Base-by-base conservation (phyloP, 139 green algal species). In the Zygnema cylindricum region DNA sequence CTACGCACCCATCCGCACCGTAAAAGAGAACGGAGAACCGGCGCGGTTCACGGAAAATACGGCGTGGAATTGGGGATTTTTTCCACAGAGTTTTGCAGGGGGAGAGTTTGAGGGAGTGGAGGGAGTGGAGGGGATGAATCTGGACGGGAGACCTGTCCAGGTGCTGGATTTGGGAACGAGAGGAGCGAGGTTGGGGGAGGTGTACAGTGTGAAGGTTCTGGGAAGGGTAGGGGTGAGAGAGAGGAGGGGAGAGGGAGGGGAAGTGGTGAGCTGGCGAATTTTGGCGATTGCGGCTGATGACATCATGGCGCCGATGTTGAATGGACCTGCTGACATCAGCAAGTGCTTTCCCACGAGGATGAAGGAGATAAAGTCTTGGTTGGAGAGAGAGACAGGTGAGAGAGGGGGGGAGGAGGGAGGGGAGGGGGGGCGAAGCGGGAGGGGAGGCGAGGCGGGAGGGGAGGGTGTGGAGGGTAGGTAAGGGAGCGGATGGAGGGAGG, bases 261-360 rank as follows among this genome's bases (percentile, higher is more conserved):
- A 38, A 38, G 71, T 1, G 1, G 1, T 1, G 7, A 55, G 16
- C 43, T 16, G 25, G 71, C 43, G 71, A 55, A 38, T 81, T 36
- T 81, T 36, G 42, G 71, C 43, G 71, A 55, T 36, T 81, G 71
- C 43, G 71, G 42, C 36, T 81, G 71, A 55, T 36, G 42, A 16
- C 21, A 54, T 0, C 3, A 69, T 21, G 21, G 41, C 71, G 71
- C 1, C 1, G 7, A 78, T 2, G 71, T 78, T 1, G 0, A 22
- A 1, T 21, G 41, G 71, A 1, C 38, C 25, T 1, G 71, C 1
- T 36, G 71, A 38, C 1, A 57, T 36, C 25, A 38, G 11, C 0
- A 38, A 38, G 71, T 69, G 25, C 1, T 36, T 78, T 21, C 71
- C 71, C 21, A 78, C 71, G 71, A 78, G 76, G 2, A 71, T 33